These are phyloP conservation scores for Pythium graminicola DNA, from an alignment of 352 stramenopile genomes.

Conservation along the genomic window DNA sequence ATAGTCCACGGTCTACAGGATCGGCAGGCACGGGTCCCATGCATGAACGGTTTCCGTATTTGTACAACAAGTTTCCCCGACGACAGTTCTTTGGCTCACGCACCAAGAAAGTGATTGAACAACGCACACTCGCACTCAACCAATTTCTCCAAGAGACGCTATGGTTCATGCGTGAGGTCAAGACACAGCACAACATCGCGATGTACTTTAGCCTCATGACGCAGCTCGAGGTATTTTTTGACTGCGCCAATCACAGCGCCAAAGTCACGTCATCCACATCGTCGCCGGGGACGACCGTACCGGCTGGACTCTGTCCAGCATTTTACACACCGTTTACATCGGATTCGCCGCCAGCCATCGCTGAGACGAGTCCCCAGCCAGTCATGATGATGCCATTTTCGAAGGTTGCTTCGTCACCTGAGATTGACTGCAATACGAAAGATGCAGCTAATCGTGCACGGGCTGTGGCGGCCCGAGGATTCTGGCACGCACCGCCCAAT, in stretches of 20 bases:
- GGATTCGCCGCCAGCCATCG: no score
- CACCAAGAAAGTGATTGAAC: constrained; percentile 61
- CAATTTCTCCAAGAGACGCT: constrained; percentile 54
- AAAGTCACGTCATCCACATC: neutral
- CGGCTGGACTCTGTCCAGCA: constrained; percentile 7
- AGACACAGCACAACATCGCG: constrained; percentile 52
- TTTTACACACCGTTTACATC: constrained; percentile 4
- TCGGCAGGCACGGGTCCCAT: constrained; percentile 2
- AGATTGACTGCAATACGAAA: constrained; percentile 1
- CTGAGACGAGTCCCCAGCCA: neutral
- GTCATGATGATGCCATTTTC: neutral
- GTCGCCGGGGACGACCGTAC: constrained; percentile 4
- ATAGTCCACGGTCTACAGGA: constrained; percentile 15
- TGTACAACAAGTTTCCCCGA: constrained; percentile 63
- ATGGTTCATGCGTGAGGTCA: constrained; percentile 44
- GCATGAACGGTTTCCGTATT: constrained; percentile 42
- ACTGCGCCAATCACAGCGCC: constrained; percentile 31
- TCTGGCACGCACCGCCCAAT: constrained; percentile 8
- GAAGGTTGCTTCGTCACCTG: neutral
- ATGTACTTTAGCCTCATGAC: constrained; percentile 72
- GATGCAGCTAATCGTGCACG: constrained; percentile 11
- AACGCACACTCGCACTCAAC: constrained; percentile 53
- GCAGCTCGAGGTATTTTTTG: constrained; percentile 59
- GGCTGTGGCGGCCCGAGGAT: constrained; percentile 15
- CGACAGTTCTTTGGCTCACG: constrained; percentile 59